phyloP scores from a whole-genome alignment of 768 basidiomycete genomes.

The Galerina marginata region DNA sequence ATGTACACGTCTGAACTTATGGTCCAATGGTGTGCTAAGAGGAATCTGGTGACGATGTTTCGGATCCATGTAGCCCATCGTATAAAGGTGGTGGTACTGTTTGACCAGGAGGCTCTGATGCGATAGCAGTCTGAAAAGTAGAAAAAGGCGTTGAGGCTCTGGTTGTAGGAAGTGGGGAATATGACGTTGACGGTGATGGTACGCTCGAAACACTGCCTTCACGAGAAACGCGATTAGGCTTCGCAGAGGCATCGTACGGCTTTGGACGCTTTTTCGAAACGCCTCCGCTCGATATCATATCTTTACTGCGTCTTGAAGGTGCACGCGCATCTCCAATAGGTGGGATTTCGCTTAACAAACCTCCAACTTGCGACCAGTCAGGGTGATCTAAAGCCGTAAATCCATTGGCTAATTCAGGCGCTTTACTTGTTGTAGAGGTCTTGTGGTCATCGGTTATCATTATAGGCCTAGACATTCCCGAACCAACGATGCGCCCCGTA shows the following conservation, averaged over 20 bases:
- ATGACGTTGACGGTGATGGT: constrained; percentile 52
- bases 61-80: constrained; percentile 46
- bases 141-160: constrained; percentile 52
- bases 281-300: constrained; percentile 29
- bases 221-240: constrained; percentile 48
- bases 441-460: constrained; percentile 99
- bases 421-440: constrained; percentile 53
- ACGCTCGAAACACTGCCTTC: constrained; percentile 61
- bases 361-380: constrained; percentile 54
- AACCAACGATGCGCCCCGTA: constrained; percentile 78
- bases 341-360: constrained; percentile 32
- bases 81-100: constrained; percentile 40
- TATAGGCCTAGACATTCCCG: constrained; percentile 85
- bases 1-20: constrained; percentile 45
- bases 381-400: constrained; percentile 42
- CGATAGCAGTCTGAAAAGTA: constrained; percentile 34
- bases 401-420: constrained; percentile 36
- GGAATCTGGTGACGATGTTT: constrained; percentile 52
- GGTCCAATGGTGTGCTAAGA: constrained; percentile 50
- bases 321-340: constrained; percentile 38
- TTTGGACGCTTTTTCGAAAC: constrained; percentile 66
- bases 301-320: constrained; percentile 58
- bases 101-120: constrained; percentile 31
- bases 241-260: constrained; percentile 65
- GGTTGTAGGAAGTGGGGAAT: constrained; percentile 47